Evolutionary conservation across 345 rosid genomes (phyloP).

Genomic region (Pistacia vera): DNA sequence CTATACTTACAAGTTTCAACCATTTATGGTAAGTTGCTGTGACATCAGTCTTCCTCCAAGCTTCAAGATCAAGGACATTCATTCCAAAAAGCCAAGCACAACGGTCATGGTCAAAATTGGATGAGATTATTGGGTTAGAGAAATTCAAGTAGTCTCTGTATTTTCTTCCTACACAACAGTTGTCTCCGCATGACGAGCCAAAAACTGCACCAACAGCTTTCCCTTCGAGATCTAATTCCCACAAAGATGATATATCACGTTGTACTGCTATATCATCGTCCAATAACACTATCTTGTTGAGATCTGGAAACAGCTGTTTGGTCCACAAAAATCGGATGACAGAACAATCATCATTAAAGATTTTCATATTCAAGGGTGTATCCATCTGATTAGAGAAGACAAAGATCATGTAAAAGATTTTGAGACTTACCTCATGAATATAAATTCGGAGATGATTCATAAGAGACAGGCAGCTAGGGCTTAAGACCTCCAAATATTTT

Average conservation of each 20-base stretch:
- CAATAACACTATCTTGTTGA: conserved; percentile 84
- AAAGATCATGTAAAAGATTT: background rate
- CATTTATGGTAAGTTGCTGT: conserved; percentile 65
- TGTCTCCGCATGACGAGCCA: conserved; percentile 69
- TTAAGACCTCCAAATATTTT: conserved; percentile 54
- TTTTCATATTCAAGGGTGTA: conserved; percentile 13
- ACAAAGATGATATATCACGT: conserved; percentile 77
- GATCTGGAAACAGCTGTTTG: conserved; percentile 90
- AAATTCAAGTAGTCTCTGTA: conserved; percentile 85
- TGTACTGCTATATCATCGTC: conserved; percentile 91
- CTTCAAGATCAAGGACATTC: conserved; percentile 80
- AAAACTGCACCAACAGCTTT: conserved; percentile 83
- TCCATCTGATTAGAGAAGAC: conserved; percentile 17
- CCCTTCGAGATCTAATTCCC: conserved; percentile 74
- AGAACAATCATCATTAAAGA: conserved; percentile 25
- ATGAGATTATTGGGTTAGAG: conserved; percentile 69
- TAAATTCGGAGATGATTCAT: conserved; percentile 86
- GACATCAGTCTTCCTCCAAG: conserved; percentile 80
- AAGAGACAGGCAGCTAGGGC: conserved; percentile 67
- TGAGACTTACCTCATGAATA: conserved; percentile 66
- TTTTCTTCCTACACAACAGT: conserved; percentile 82
- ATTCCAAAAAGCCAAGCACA: conserved; percentile 94
- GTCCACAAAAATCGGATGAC: conserved; percentile 40
- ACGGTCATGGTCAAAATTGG: conserved; percentile 48
- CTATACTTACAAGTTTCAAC: conserved; percentile 66